These are phyloP conservation scores for Phytophthora quininea DNA, from an alignment of 352 stramenopile genomes.

Conservation along the genomic window DNA sequence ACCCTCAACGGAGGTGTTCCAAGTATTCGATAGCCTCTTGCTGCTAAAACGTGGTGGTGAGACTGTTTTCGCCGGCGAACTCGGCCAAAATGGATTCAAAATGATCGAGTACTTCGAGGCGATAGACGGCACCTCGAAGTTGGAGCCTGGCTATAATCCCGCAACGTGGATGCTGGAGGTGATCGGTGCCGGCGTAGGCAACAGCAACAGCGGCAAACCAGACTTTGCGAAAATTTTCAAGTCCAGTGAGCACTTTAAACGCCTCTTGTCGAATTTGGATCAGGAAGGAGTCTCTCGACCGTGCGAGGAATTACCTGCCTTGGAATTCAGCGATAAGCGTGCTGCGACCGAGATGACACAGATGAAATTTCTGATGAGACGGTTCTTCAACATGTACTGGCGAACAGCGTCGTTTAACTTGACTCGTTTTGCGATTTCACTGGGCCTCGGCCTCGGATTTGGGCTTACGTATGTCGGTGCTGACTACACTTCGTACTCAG, in stretches of 20 bases:
- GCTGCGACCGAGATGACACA: slow-evolving; percentile 1
- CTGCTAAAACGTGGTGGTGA: background rate
- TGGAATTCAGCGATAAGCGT: slow-evolving; percentile 1
- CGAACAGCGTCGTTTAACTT: slow-evolving; percentile 3
- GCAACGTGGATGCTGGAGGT: slow-evolving; percentile 1
- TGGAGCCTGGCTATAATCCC: background rate
- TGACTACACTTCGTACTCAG: slow-evolving; percentile 25
- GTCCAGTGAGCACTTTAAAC: background rate
- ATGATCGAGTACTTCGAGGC: slow-evolving; percentile 1
- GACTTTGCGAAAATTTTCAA: background rate
- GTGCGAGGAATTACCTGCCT: background rate
- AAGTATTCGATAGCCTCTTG: background rate
- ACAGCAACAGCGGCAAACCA: background rate
- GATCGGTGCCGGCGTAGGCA: slow-evolving; percentile 1
- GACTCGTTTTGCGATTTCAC: slow-evolving; percentile 43
- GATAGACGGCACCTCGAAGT: background rate
- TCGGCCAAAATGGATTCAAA: slow-evolving; percentile 1
- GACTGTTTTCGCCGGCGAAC: background rate
- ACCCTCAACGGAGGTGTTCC: background rate
- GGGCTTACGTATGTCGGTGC: slow-evolving; percentile 51
- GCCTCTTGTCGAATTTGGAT: background rate
- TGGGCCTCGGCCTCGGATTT: slow-evolving; percentile 64
- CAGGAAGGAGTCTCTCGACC: background rate
- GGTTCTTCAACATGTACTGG: slow-evolving; percentile 7
- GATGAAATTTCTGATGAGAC: slow-evolving; percentile 11